Percentiles rank a stretch among this genome's conserved stretches.
Conservation (phyloP, 805 yeast genomes). For the Zygotorulaspora danielsina region DNA sequence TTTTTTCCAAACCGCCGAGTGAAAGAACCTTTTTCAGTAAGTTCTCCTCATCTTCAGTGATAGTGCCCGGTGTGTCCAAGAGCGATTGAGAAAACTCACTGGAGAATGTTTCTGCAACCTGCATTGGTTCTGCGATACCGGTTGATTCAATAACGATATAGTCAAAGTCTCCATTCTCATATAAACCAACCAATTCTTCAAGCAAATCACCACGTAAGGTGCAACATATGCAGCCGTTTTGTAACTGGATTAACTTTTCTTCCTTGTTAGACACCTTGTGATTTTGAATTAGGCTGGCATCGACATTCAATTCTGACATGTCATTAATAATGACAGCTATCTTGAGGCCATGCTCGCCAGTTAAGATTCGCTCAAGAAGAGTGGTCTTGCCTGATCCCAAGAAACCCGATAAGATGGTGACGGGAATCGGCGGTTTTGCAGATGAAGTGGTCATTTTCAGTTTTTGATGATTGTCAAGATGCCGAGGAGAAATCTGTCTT, state of each 20-base stretch:
- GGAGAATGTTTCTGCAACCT: slow-evolving; percentile 47
- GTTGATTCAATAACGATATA: slow-evolving; percentile 46
- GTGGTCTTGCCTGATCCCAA: slow-evolving; percentile 48
- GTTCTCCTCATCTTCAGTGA: slow-evolving; percentile 24
- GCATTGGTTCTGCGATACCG: slow-evolving; percentile 49
- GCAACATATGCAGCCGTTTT: slow-evolving; percentile 49
- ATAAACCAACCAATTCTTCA: slow-evolving; percentile 40
- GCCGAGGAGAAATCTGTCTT: too few species aligned
- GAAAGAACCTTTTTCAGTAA: slow-evolving; percentile 27
- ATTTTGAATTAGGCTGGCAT: slow-evolving; percentile 39
- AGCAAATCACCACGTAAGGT: slow-evolving; percentile 45
- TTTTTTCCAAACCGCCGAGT: slow-evolving; percentile 40
- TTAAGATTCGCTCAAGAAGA: slow-evolving; percentile 41
- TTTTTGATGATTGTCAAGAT: neutral
- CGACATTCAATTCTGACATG: slow-evolving; percentile 42
- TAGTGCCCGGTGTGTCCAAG: slow-evolving; percentile 26
- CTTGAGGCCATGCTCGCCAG: slow-evolving; percentile 38
- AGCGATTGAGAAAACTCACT: slow-evolving; percentile 39
- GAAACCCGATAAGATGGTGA: slow-evolving; percentile 46
- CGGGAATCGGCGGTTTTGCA: slow-evolving; percentile 37
- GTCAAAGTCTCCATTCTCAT: slow-evolving; percentile 36
- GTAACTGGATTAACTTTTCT: slow-evolving; percentile 44
- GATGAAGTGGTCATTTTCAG: slow-evolving; percentile 1
- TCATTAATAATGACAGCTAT: slow-evolving; percentile 47
- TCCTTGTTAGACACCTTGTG: slow-evolving; percentile 41